Percentiles rank a stretch among this genome's conserved stretches.
Evolutionary conservation across 345 rosid genomes (phyloP).

Genomic region (Aethionema arabicum): DNA sequence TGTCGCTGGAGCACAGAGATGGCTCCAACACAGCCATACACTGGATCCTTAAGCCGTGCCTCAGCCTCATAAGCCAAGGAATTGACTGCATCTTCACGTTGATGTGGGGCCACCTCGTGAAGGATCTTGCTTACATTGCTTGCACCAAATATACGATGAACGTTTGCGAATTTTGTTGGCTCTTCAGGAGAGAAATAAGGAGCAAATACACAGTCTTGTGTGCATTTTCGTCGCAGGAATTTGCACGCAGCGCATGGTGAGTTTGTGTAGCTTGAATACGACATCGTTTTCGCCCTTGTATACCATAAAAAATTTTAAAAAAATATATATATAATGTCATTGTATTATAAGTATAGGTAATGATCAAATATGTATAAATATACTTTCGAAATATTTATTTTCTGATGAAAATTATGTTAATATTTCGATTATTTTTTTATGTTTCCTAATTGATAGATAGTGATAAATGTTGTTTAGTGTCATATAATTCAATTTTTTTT

Average conservation of each 20-base stretch:
- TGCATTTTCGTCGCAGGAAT: constrained; percentile 59
- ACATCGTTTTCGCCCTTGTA: constrained; percentile 20
- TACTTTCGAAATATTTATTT: too few species aligned
- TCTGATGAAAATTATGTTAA: too few species aligned
- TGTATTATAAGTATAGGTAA: too few species aligned
- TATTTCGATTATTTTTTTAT: too few species aligned
- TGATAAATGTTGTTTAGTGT: too few species aligned
- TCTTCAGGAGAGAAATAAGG: constrained; percentile 74
- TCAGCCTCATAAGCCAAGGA: constrained; percentile 73
- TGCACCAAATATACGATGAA: constrained; percentile 70
- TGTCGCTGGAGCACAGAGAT: constrained; percentile 65
- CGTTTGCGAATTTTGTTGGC: constrained; percentile 64
- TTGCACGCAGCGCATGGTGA: constrained; percentile 78
- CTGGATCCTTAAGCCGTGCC: constrained; percentile 65
- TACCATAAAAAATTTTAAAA: too few species aligned
- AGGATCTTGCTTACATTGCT: constrained; percentile 70
- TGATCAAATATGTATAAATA: too few species aligned
- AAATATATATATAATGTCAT: too few species aligned
- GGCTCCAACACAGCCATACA: constrained; percentile 70
- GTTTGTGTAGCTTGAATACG: constrained; percentile 49
- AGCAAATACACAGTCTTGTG: constrained; percentile 57
- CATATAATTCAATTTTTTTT: too few species aligned
- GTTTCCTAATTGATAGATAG: too few species aligned
- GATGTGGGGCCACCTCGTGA: constrained; percentile 57
- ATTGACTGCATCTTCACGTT: constrained; percentile 63